Base-by-base conservation (phyloP, 495 filamentous ascomycete genomes). In the Aspergillus conjunctus region DNA sequence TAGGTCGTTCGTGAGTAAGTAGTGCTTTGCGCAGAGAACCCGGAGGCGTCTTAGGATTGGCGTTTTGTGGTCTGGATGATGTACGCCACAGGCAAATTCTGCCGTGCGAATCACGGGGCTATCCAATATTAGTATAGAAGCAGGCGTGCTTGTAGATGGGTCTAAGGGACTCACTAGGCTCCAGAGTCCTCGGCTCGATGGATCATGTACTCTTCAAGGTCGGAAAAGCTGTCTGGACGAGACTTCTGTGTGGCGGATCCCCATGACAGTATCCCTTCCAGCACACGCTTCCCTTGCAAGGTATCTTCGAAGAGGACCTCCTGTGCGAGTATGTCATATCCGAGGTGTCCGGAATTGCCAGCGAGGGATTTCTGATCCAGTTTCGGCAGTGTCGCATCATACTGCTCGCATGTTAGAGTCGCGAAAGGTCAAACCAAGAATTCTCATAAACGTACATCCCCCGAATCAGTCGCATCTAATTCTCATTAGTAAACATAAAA, bases 1-100 rank as follows among this genome's bases (percentile, higher is more conserved):
- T 1, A 64, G 58, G 43, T 67, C 65, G 22, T 67, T 67, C 7
- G 53, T 59, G 1, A 67, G 58, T 2, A 61, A 34, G 14, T 54
- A 56, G 18, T 67, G 65, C 14, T 46, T 56, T 10, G 56, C 56
- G 43, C 56, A 62, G 20, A 63, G 60, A 53, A 39, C 22, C 30
- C 43, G 6, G 12, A 66, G 30, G 4, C 6, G 22, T 2, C 21
- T n/a, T 11, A 60, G 18, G 7, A 7, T 7, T 11, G 43, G 12
- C 15, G 14, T 5, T 0, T 62, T 51, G 30, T 46, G 10, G 9
- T 50, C n/a, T 12, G 59, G 26, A 8, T 60, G 12, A 7, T 22
- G 11, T 8, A 54, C 30, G 9, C 43, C 39, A 22, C 51, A 41
- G 11, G 46, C 46, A 51, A 66, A 66, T 20, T 60, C 56, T 0